These are phyloP conservation scores for Rhododendron ferrugineum DNA, from an alignment of 148 eudicot genomes.

Conservation along the genomic window DNA sequence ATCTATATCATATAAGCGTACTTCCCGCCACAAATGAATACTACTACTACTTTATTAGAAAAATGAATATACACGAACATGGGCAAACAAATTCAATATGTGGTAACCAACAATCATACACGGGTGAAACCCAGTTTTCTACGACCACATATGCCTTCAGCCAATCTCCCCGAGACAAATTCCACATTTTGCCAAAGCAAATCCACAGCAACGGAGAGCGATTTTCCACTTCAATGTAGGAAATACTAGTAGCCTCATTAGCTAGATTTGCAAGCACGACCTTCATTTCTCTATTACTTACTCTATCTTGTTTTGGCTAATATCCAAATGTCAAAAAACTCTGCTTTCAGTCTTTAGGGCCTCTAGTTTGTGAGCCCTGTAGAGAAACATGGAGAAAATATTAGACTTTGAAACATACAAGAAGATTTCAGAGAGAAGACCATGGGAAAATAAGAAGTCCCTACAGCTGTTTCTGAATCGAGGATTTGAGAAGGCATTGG, in stretches of 20 bases:
- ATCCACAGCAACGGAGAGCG: not conserved
- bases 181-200: not conserved
- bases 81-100: not conserved
- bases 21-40: not conserved
- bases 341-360: not conserved
- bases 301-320: not conserved
- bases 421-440: not conserved
- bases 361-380: constrained; percentile 23
- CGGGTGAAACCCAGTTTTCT: not conserved
- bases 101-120: not conserved
- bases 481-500: not conserved
- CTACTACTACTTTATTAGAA: not conserved
- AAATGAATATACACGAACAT: not conserved
- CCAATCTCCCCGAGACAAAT: constrained; percentile 8
- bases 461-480: not conserved
- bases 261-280: not conserved
- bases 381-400: constrained; percentile 3
- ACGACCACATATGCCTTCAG: constrained; percentile 12
- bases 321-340: not conserved
- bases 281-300: not conserved
- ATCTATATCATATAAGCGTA: not conserved
- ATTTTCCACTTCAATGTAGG: not conserved
- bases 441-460: not conserved
- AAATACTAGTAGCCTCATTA: not conserved
- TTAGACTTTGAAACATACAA: not conserved